Evolutionary conservation across 306 rosid genomes (phyloP).

Genomic region (Luffa aegyptiaca): DNA sequence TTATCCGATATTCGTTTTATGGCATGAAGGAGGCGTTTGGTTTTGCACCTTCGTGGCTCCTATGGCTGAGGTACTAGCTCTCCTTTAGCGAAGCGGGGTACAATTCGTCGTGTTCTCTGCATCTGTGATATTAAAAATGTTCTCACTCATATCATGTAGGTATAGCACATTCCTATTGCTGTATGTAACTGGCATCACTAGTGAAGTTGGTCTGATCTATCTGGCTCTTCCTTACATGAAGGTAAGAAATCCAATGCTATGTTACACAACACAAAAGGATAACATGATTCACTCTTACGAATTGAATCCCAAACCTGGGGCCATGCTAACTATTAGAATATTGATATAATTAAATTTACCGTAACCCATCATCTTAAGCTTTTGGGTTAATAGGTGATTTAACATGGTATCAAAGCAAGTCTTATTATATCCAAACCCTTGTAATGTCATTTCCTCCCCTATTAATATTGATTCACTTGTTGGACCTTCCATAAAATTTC

Average conservation of each 20-base stretch:
- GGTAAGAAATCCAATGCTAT: constrained; percentile 28
- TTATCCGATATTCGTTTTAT: constrained; percentile 66
- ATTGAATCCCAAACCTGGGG: background rate
- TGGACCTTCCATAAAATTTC: no score
- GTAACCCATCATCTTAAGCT: no score
- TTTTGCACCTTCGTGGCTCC: constrained; percentile 67
- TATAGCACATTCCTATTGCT: constrained; percentile 59
- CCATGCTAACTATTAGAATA: background rate
- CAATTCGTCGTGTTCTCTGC: background rate
- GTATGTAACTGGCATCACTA: constrained; percentile 52
- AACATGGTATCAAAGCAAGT: no score
- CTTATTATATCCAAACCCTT: no score
- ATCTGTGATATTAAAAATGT: background rate
- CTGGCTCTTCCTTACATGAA: constrained; percentile 54
- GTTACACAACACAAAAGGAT: background rate
- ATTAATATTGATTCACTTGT: no score
- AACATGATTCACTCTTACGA: background rate
- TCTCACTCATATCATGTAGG: constrained; percentile 28
- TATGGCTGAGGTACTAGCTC: constrained; percentile 66
- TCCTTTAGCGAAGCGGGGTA: background rate
- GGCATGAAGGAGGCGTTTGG: constrained; percentile 74
- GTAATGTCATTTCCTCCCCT: no score
- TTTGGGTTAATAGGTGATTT: no score
- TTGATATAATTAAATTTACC: no score
- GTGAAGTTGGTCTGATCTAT: constrained; percentile 68